These are phyloP conservation scores for Daldinia sp. DNA, from an alignment of 2,329 filamentous ascomycete genomes.

Conservation along the genomic window DNA sequence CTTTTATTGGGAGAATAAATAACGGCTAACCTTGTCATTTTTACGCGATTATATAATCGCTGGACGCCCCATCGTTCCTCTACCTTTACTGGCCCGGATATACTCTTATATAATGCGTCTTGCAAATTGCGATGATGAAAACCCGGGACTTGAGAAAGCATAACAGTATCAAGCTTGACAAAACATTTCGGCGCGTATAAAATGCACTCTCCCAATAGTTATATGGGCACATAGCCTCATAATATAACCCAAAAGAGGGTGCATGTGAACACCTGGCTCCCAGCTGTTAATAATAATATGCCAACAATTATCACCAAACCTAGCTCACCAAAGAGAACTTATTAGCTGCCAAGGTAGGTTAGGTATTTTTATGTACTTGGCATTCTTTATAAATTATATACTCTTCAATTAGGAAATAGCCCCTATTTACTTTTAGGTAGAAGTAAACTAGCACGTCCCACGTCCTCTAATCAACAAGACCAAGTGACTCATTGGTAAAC, in stretches of 20 bases:
- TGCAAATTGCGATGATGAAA: neutral
- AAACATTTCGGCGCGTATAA: neutral
- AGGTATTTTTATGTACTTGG: neutral
- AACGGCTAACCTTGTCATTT: neutral
- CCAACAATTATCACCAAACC: neutral
- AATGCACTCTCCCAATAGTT: neutral
- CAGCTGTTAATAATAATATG: slow-evolving; percentile 1
- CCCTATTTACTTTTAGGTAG: neutral
- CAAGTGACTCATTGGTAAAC: neutral
- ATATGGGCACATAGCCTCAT: neutral
- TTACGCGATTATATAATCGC: neutral
- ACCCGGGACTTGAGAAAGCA: neutral
- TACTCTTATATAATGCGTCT: no score
- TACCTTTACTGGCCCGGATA: no score
- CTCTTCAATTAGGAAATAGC: neutral
- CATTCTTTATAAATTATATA: neutral
- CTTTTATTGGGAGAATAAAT: neutral
- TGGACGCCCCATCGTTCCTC: no score
- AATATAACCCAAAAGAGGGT: neutral
- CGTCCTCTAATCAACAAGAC: neutral
- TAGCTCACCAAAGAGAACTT: neutral
- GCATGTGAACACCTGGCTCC: neutral
- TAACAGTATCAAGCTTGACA: neutral
- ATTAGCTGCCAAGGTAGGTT: no score
- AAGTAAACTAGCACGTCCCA: neutral